phyloP scores from a whole-genome alignment of 805 yeast genomes.

The Komagataella phaffii region DNA sequence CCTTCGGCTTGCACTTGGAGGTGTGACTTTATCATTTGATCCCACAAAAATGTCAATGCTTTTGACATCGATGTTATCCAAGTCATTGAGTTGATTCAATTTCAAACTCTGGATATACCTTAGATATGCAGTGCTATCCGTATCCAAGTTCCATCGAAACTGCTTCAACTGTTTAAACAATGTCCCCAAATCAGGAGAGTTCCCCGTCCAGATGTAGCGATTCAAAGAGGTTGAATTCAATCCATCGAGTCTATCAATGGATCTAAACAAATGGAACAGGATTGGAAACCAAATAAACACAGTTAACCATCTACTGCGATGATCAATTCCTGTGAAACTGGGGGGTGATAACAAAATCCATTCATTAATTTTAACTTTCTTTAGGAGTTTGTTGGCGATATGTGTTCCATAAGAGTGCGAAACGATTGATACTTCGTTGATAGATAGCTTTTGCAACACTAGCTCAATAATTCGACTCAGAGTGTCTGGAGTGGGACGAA shows the following conservation, averaged over 20 bases:
- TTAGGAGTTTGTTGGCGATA: slow-evolving; percentile 25
- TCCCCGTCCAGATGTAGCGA: slow-evolving; percentile 17
- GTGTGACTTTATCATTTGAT: slow-evolving; percentile 38
- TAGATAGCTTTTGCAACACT: slow-evolving; percentile 19
- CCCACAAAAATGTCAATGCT: slow-evolving; percentile 47
- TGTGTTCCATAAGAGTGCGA: slow-evolving; percentile 51
- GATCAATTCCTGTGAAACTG: slow-evolving; percentile 5
- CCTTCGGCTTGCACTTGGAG: neutral
- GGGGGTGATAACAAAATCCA: slow-evolving; percentile 34
- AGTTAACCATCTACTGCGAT: slow-evolving; percentile 9
- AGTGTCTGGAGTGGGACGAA: neutral
- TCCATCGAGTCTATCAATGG: slow-evolving; percentile 51
- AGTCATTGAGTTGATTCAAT: slow-evolving; percentile 28
- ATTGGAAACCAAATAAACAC: slow-evolving; percentile 25
- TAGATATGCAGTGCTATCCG: slow-evolving; percentile 38
- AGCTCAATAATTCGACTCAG: slow-evolving; percentile 22
- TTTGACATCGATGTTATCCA: slow-evolving; percentile 23
- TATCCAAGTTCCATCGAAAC: slow-evolving; percentile 59
- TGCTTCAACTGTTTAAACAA: slow-evolving; percentile 38
- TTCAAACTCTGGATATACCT: slow-evolving; percentile 37
- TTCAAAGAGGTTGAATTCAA: slow-evolving; percentile 44
- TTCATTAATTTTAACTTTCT: slow-evolving; percentile 28
- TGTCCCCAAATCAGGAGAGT: slow-evolving; percentile 2
- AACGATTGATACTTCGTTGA: slow-evolving; percentile 29
- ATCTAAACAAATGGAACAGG: slow-evolving; percentile 41